Evolutionary conservation across 352 stramenopile species (phyloP).

Genomic region (Phytophthora colocasiae): DNA sequence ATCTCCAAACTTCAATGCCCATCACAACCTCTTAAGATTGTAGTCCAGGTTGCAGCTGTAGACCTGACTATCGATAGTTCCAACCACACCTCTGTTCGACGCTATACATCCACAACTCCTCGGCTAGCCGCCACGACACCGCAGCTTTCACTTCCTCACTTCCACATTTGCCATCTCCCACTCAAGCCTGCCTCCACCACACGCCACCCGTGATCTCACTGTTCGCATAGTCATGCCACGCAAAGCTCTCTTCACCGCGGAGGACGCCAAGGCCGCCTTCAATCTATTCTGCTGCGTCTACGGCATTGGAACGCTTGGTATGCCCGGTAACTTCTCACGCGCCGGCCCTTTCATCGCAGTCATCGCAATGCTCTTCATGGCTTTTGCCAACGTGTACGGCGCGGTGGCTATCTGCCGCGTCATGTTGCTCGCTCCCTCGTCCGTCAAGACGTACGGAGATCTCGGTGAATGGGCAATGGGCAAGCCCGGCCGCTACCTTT

Average conservation of each 20-base stretch:
- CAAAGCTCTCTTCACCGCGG: conserved; percentile 46
- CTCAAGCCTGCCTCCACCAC: not conserved
- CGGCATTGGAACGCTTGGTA: conserved; percentile 65
- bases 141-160: not conserved
- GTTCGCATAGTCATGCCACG: conserved; percentile 20
- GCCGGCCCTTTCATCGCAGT: conserved; percentile 45
- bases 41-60: no score
- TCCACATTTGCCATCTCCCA: not conserved
- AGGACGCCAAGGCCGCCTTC: conserved; percentile 58
- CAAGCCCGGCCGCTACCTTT: conserved; percentile 47
- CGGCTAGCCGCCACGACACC: not conserved
- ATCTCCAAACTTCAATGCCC: not conserved
- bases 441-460: conserved; percentile 59
- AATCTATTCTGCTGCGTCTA: conserved; percentile 59
- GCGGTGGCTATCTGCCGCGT: conserved; percentile 49
- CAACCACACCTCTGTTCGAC: not conserved
- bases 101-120: not conserved
- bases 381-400: conserved; percentile 50
- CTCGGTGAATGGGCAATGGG: conserved; percentile 61
- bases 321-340: conserved; percentile 59
- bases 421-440: conserved; percentile 48
- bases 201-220: not conserved
- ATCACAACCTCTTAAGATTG: not conserved
- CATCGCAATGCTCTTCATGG: conserved; percentile 59
- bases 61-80: not conserved